Evolutionary conservation across 116 monocot genomes (phyloP).

Genomic region (Dioscorea cayenensis): DNA sequence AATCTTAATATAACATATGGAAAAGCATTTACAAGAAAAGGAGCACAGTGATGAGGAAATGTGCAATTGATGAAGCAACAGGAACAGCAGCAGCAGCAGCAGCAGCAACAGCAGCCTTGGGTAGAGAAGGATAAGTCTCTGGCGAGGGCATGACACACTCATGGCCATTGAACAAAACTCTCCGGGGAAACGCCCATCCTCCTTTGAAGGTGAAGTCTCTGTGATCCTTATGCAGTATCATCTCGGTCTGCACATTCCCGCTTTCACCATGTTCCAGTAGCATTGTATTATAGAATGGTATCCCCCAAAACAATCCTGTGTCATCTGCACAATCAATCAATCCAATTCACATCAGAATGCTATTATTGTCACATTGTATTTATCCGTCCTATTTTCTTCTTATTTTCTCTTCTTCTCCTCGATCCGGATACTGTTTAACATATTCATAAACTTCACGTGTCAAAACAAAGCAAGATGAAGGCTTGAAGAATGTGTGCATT

Average conservation of each 20-base stretch:
- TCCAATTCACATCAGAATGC: background rate
- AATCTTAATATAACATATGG: too few relatives aligned
- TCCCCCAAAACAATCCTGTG: conserved; percentile 67
- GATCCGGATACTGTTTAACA: too few relatives aligned
- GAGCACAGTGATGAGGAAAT: too few relatives aligned
- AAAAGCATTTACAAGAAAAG: too few relatives aligned
- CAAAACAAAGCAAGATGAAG: background rate
- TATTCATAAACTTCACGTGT: background rate
- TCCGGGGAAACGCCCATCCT: conserved; percentile 94
- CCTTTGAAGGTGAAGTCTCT: conserved; percentile 68
- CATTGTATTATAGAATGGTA: conserved; percentile 55
- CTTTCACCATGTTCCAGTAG: conserved; percentile 61
- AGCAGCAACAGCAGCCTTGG: conserved; percentile 17
- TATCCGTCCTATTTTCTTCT: background rate
- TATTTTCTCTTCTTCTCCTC: background rate
- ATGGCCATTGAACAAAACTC: conserved; percentile 84
- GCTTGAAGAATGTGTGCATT: background rate
- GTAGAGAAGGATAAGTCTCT: conserved; percentile 66
- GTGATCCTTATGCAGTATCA: conserved; percentile 56
- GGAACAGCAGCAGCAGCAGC: background rate
- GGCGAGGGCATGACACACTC: conserved; percentile 80
- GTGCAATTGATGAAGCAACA: too few relatives aligned
- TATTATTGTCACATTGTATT: background rate
- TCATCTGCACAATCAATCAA: conserved; percentile 34
- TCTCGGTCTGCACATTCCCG: conserved; percentile 89